Evolutionary conservation across 2,329 filamentous ascomycete genomes (phyloP).

Genomic region (Catunica adiposa): DNA sequence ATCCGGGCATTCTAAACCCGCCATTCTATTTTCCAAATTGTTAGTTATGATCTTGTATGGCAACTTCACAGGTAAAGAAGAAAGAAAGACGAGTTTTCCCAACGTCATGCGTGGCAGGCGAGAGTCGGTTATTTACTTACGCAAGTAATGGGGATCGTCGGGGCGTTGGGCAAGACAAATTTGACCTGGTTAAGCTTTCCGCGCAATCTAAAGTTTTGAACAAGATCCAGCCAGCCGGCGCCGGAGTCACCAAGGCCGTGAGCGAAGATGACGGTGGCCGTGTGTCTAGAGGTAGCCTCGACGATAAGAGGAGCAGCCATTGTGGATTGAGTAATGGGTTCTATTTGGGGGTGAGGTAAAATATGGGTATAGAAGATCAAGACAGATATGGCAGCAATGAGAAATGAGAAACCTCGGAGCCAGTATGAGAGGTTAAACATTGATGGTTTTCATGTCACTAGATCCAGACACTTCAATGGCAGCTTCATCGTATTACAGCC

Average conservation of each 20-base stretch:
- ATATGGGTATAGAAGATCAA: neutral
- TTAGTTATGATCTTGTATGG: too few relatives aligned
- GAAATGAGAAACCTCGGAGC: neutral
- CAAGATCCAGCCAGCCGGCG: constrained; percentile 62
- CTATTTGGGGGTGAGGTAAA: neutral
- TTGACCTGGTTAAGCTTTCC: constrained; percentile 75
- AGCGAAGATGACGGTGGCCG: constrained; percentile 84
- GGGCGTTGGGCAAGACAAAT: constrained; percentile 88
- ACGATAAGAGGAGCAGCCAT: constrained; percentile 45
- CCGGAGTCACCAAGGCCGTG: constrained; percentile 83
- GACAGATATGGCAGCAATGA: neutral
- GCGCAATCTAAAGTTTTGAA: constrained; percentile 71
- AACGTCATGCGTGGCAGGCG: neutral
- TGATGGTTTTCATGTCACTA: neutral
- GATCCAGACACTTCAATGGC: neutral
- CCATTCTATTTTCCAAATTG: constrained; percentile 39
- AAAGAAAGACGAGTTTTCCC: neutral
- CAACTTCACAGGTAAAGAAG: too few relatives aligned
- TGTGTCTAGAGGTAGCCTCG: constrained; percentile 67
- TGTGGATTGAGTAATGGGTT: neutral
- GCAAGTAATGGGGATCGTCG: constrained; percentile 68
- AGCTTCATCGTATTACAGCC: neutral
- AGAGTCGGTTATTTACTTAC: constrained; percentile 27
- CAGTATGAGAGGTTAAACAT: neutral
- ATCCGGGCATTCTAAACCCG: constrained; percentile 69